Base-by-base conservation (phyloP, 1,284 basidiomycete species). In the Vanrija sp. region DNA sequence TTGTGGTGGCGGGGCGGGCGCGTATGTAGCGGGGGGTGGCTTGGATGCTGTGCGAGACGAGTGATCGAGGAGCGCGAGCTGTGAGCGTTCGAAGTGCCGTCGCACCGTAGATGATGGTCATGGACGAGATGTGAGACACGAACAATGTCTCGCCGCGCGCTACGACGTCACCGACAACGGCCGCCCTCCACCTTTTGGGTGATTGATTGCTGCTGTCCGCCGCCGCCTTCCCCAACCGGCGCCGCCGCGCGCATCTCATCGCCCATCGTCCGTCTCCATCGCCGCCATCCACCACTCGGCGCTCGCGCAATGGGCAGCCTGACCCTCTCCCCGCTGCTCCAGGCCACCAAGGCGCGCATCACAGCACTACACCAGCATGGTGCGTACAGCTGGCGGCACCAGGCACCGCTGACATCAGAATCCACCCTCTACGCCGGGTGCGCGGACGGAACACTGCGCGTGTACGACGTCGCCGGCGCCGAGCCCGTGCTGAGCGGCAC, bases 381-480 rank as follows among this genome's bases (percentile, higher is more conserved):
- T 70, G 34, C 46, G 48, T 49, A 12, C 29, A 12, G 21, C 7
- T 28, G 5, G 7, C 10, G 6, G 28, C 34, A 19, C 26, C 26
- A 19, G 34, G 14, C 16, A 10, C 15, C 47, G 43, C 46, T 50
- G n/a, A 52, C 44, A 29, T 10, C 67, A 91, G 90, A 84, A 40
- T 85, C 88, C 69, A 83, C 83, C 61, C 70, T 94, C 15, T 93
- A 89, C 66, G 70, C 90, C 45, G 91, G 90, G 12, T 86, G 86
- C 10, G 81, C 83, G 1, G 82, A 79, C 4, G 91, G 91, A 19
- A 85, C 78, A 54, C 68, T 94, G 38, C 81, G 86, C 58, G 61
- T 71, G 16, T 69, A 67, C 51, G 59, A 40, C 9, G 62, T 43
- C 61, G 57, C 42, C 59, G 44, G 15, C 15, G 40, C 70, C 18